A percentile compares a stretch with the other conserved stretches of the same genome.
Conservation (phyloP, 352 stramenopile species). For the Thraustochytrium sp. region DNA sequence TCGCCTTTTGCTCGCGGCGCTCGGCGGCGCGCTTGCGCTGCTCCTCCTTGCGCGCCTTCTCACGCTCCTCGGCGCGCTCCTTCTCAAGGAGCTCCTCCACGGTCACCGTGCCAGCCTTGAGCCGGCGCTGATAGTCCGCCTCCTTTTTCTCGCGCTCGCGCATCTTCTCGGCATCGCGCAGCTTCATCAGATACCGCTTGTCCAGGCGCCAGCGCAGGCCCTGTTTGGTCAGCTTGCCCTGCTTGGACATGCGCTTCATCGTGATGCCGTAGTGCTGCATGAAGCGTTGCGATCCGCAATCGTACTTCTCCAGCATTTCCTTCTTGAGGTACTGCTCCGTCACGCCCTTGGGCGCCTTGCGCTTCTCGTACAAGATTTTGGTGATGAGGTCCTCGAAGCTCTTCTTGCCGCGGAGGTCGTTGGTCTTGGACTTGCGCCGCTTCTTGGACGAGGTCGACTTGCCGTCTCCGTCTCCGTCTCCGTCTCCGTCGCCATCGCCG, state of each 20-base stretch:
- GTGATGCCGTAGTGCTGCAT: conserved; percentile 5
- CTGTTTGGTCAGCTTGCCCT: not conserved
- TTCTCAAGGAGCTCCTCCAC: not conserved
- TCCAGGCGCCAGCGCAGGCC: not conserved
- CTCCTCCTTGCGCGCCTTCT: conserved; percentile 4
- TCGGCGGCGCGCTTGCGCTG: not conserved
- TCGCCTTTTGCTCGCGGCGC: not conserved
- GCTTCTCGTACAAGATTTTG: conserved; percentile 13
- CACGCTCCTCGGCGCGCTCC: not conserved
- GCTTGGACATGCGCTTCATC: not conserved
- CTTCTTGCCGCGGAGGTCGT: not conserved
- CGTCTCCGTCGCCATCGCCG: no score
- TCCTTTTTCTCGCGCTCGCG: not conserved
- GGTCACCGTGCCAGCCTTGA: not conserved
- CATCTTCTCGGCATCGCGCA: not conserved
- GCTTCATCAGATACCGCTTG: not conserved
- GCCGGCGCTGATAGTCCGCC: not conserved
- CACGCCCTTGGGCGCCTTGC: not conserved
- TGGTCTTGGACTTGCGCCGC: conserved; percentile 6
- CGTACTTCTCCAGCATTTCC: conserved; percentile 16
- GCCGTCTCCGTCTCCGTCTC: no score
- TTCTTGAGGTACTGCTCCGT: conserved; percentile 14
- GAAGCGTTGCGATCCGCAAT: not conserved
- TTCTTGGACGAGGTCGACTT: no score
- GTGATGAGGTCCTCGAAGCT: not conserved